Evolutionary conservation across 2,329 filamentous ascomycete species (phyloP).

Genomic region (Paraconiothyrium sp.): DNA sequence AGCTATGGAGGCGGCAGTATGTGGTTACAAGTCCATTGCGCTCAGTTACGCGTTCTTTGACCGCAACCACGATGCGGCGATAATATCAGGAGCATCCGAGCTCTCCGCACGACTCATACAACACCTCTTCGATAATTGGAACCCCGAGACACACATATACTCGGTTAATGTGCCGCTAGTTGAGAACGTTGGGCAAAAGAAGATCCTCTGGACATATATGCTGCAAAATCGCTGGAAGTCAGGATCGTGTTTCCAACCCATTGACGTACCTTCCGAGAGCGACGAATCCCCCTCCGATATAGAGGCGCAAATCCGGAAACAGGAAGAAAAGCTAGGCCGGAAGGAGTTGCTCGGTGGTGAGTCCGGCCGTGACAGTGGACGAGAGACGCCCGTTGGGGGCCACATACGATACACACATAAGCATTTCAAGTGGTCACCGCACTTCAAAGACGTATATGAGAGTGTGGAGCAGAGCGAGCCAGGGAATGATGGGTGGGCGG

Average conservation of each 20-base stretch:
- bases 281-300: constrained; percentile 70
- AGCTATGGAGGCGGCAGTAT: constrained; percentile 60
- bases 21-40: constrained; percentile 71
- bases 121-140: constrained; percentile 79
- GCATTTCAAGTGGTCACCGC: constrained; percentile 94
- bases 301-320: constrained; percentile 77
- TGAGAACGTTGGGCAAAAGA: constrained; percentile 74
- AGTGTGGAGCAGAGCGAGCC: constrained; percentile 82
- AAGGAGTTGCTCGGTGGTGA: constrained; percentile 38
- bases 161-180: constrained; percentile 89
- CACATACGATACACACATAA: constrained; percentile 73
- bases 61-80: constrained; percentile 80
- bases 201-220: constrained; percentile 84
- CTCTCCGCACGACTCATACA: constrained; percentile 82
- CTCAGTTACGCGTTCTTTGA: constrained; percentile 91
- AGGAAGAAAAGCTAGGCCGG: constrained; percentile 61
- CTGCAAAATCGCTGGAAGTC: constrained; percentile 89
- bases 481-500: constrained; percentile 92
- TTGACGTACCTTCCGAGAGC: constrained; percentile 70
- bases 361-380: constrained; percentile 34
- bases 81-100: constrained; percentile 79
- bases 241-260: constrained; percentile 87
- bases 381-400: constrained; percentile 21
- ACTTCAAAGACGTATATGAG: constrained; percentile 85
- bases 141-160: constrained; percentile 78